These are phyloP conservation scores for Ustilago lituana DNA, from an alignment of 1,284 basidiomycete genomes.

Conservation along the genomic window DNA sequence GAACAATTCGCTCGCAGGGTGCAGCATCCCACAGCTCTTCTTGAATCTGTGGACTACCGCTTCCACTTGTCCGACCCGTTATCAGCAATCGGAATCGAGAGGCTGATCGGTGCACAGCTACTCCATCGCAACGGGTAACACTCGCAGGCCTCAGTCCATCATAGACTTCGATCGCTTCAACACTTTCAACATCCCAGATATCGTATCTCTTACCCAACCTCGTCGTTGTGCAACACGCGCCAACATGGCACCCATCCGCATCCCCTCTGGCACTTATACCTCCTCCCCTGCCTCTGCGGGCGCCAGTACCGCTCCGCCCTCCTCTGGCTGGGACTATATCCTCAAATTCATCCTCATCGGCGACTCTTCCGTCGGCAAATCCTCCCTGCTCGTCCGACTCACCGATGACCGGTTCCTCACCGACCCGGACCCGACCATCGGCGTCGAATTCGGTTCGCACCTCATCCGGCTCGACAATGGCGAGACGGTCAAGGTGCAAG, in stretches of 20 bases:
- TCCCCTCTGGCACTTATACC: constrained; percentile 28
- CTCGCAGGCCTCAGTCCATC: too few species aligned
- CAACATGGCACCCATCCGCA: constrained; percentile 46
- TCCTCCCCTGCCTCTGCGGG: constrained; percentile 8
- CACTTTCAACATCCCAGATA: too few species aligned
- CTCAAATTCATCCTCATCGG: constrained; percentile 65
- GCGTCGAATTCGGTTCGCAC: constrained; percentile 65
- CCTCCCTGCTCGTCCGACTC: constrained; percentile 59
- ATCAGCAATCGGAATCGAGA: too few species aligned
- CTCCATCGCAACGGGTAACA: too few species aligned
- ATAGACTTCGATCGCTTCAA: too few species aligned
- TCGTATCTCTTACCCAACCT: too few species aligned
- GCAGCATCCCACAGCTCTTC: too few species aligned
- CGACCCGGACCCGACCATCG: constrained; percentile 62
- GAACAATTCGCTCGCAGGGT: too few species aligned
- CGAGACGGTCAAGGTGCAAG: constrained; percentile 62
- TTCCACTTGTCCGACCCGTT: too few species aligned
- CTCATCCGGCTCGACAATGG: constrained; percentile 57
- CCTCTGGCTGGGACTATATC: constrained; percentile 61
- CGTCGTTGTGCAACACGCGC: not conserved
- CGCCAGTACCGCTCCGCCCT: constrained; percentile 26
- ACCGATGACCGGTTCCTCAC: constrained; percentile 64
- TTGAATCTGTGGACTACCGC: too few species aligned
- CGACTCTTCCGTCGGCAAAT: constrained; percentile 64
- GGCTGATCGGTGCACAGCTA: too few species aligned